These are phyloP conservation scores for Wickerhamiella spandovensis DNA, from an alignment of 805 yeast species.

Conservation along the genomic window DNA sequence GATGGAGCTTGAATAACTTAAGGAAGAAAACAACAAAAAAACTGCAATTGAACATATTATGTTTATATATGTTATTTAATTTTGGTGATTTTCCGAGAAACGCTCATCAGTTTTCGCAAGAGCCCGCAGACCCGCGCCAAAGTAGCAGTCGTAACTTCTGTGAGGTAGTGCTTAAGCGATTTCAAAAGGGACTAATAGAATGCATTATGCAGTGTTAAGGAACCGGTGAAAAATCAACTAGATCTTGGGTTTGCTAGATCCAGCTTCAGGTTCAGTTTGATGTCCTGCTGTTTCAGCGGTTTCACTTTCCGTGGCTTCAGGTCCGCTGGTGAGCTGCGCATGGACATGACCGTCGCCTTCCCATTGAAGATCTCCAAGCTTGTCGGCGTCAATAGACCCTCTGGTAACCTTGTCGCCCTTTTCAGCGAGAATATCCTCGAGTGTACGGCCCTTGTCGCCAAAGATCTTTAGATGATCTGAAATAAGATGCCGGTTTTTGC, in stretches of 20 bases:
- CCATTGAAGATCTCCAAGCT: slow-evolving; percentile 21
- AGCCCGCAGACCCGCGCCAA: too few relatives aligned
- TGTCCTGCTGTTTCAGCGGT: not conserved
- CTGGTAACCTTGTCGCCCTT: slow-evolving; percentile 65
- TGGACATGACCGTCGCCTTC: slow-evolving; percentile 7
- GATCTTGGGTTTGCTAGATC: not conserved
- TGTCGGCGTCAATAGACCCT: slow-evolving; percentile 43
- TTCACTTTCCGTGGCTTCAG: not conserved
- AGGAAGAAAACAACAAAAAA: too few relatives aligned
- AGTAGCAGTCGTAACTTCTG: too few relatives aligned
- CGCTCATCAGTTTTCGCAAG: too few relatives aligned
- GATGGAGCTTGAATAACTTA: too few relatives aligned
- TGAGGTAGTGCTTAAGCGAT: too few relatives aligned
- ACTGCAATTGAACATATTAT: too few relatives aligned
- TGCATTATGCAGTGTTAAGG: too few relatives aligned
- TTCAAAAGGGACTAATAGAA: too few relatives aligned
- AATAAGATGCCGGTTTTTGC: slow-evolving; percentile 74
- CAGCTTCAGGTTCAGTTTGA: not conserved
- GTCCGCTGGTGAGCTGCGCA: not conserved
- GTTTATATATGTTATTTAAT: too few relatives aligned
- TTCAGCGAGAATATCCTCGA: slow-evolving; percentile 62
- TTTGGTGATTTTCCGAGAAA: too few relatives aligned
- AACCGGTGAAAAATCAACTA: too few relatives aligned
- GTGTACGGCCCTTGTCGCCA: slow-evolving; percentile 60
- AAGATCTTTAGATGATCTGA: slow-evolving; percentile 82